Conservation (phyloP, 352 stramenopile genomes). For the Blastocystis sp. region DNA sequence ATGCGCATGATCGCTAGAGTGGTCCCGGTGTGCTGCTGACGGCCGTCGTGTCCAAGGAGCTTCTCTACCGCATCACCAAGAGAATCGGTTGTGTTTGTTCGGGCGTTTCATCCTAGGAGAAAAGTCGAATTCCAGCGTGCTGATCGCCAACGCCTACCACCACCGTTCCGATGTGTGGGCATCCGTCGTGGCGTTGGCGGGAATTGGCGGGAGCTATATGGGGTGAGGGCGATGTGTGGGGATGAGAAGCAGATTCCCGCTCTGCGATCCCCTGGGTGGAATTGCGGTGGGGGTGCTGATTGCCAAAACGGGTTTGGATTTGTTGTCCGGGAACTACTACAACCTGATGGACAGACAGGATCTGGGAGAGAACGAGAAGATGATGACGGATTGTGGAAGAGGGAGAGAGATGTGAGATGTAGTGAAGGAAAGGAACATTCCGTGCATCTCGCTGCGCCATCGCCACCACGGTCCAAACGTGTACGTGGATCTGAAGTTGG, state of each 20-base stretch:
- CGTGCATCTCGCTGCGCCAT: constrained; percentile 24
- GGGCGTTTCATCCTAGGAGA: background rate
- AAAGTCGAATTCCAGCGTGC: constrained; percentile 22
- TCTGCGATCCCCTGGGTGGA: constrained; percentile 29
- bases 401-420: background rate
- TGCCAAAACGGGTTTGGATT: constrained; percentile 40
- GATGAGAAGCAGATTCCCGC: constrained; percentile 3
- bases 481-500: constrained; percentile 46
- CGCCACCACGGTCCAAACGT: constrained; percentile 33
- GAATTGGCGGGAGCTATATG: constrained; percentile 33
- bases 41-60: constrained; percentile 38
- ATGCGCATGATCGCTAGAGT: constrained; percentile 13
- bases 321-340: constrained; percentile 51
- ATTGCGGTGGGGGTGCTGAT: constrained; percentile 54
- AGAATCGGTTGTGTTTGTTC: background rate
- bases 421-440: constrained; percentile 27
- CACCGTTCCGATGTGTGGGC: constrained; percentile 53
- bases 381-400: background rate
- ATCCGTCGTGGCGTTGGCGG: constrained; percentile 31
- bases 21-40: constrained; percentile 37
- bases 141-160: constrained; percentile 56
- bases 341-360: constrained; percentile 60
- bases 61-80: constrained; percentile 56
- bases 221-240: background rate
- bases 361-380: constrained; percentile 24